Conservation (phyloP, 2,329 filamentous ascomycete species). For the Fusarium papillatum region DNA sequence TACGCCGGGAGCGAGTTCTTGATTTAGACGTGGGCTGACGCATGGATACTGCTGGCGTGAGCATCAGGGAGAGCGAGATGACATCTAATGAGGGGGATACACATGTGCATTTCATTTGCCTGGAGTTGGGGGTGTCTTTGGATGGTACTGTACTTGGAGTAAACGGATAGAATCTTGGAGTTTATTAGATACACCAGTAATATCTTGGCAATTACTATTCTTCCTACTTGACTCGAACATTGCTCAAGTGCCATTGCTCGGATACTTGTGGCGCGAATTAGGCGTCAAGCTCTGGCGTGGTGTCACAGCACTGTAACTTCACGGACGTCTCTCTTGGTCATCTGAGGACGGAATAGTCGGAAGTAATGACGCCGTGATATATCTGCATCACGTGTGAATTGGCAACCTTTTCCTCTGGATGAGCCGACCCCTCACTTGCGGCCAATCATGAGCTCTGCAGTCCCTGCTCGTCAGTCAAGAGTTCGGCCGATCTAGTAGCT, state of each 20-base stretch:
- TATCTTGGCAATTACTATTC: not conserved
- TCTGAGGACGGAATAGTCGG: slow-evolving; percentile 8
- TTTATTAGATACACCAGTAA: not conserved
- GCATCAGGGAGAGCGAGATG: not conserved
- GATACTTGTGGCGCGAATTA: slow-evolving; percentile 3
- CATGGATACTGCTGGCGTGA: not conserved
- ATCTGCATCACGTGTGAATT: slow-evolving; percentile 42
- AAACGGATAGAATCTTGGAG: slow-evolving; percentile 19
- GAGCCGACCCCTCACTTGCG: slow-evolving; percentile 45
- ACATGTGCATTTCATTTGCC: slow-evolving; percentile 19
- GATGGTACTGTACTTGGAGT: not conserved
- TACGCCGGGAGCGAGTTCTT: slow-evolving; percentile 84
- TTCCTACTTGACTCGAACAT: not conserved
- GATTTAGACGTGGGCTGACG: slow-evolving; percentile 33
- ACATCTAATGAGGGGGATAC: slow-evolving; percentile 1
- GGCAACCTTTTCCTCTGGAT: slow-evolving; percentile 32
- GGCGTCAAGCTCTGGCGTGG: slow-evolving; percentile 27
- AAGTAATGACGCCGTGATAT: slow-evolving; percentile 31
- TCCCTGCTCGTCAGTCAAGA: slow-evolving; percentile 20
- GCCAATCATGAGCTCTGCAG: slow-evolving; percentile 48
- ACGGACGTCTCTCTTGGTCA: not conserved
- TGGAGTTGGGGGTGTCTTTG: slow-evolving; percentile 19
- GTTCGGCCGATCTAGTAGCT: slow-evolving; percentile 38
- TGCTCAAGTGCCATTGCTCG: not conserved
- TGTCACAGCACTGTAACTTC: slow-evolving; percentile 7